Percentiles rank a stretch among this genome's conserved stretches.
Evolutionary conservation across 2,329 filamentous ascomycete genomes (phyloP).

Genomic region (Colletotrichum lupini): DNA sequence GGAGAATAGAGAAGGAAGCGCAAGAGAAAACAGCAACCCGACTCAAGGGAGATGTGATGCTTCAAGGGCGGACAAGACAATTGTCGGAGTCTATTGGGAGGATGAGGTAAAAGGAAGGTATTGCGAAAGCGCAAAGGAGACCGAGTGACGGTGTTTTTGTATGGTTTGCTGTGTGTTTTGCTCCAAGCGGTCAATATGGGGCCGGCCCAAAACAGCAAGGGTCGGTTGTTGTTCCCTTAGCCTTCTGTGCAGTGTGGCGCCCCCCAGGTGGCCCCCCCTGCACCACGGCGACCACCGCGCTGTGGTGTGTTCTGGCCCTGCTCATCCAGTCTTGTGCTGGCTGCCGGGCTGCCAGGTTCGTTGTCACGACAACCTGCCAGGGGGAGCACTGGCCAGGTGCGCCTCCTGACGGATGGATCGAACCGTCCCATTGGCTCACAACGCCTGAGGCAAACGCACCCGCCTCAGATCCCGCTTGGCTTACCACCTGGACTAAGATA

Average conservation of each 20-base stretch:
- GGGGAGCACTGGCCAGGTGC: conserved; percentile 26
- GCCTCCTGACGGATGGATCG: conserved; percentile 20
- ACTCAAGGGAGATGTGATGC: neutral
- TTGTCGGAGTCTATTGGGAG: conserved; percentile 1
- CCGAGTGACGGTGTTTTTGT: conserved; percentile 36
- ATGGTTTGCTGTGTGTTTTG: conserved; percentile 35
- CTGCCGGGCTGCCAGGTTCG: conserved; percentile 35
- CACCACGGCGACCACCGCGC: neutral
- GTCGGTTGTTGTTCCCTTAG: conserved; percentile 31
- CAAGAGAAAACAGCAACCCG: neutral
- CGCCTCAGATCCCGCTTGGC: conserved; percentile 1
- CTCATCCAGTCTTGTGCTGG: conserved; percentile 12
- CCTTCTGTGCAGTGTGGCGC: neutral
- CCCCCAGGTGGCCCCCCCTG: neutral
- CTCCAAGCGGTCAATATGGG: conserved; percentile 35
- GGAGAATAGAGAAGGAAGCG: neutral
- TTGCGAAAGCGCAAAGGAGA: conserved; percentile 24
- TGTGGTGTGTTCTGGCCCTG: conserved; percentile 9
- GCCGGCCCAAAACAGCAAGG: conserved; percentile 35
- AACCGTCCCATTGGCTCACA: neutral
- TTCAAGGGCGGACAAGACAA: conserved; percentile 2
- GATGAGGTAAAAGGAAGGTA: conserved; percentile 34
- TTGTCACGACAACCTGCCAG: conserved; percentile 34
- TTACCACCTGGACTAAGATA: neutral
- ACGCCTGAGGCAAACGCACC: conserved; percentile 33